phyloP scores from a whole-genome alignment of 495 filamentous ascomycete species.

The Aspergillus mulundensis region DNA sequence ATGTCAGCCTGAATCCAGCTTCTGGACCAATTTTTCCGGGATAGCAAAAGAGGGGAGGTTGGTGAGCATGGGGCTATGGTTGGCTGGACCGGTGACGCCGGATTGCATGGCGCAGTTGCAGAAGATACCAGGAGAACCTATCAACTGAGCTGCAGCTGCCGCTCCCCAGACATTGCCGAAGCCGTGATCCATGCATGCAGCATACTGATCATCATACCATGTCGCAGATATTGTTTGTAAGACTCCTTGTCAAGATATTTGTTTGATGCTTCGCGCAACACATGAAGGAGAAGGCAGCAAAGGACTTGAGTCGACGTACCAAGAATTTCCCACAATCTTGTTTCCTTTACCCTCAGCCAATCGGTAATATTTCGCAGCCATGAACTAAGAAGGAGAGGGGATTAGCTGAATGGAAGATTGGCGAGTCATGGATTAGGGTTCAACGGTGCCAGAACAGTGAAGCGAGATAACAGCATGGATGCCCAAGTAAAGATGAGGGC shows the following conservation, averaged over 20 bases:
- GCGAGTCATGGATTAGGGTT: constrained; percentile 18
- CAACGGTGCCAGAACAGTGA: constrained; percentile 18
- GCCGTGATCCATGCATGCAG: constrained; percentile 16
- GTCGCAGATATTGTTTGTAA: constrained; percentile 9
- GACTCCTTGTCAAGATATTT: constrained; percentile 6
- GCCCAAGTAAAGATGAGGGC: constrained; percentile 13
- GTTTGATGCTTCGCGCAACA: constrained; percentile 6
- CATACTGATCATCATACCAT: constrained; percentile 9
- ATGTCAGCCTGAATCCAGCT: constrained; percentile 20
- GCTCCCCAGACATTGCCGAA: constrained; percentile 14
- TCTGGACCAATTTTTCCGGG: not conserved
- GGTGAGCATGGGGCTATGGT: constrained; percentile 14
- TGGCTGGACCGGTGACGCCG: constrained; percentile 17
- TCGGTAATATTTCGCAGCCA: constrained; percentile 88
- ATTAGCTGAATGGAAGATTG: constrained; percentile 7
- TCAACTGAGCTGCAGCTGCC: constrained; percentile 17
- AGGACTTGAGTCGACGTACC: constrained; percentile 57
- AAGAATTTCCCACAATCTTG: constrained; percentile 90
- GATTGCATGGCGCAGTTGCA: constrained; percentile 22
- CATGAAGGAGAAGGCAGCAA: constrained; percentile 5
- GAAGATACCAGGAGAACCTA: constrained; percentile 22
- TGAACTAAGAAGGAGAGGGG: constrained; percentile 52
- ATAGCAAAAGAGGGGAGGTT: not conserved
- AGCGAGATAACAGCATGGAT: constrained; percentile 18
- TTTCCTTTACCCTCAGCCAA: constrained; percentile 83